Percentiles rank a stretch among this genome's conserved stretches.
phyloP scores from a whole-genome alignment of 441 rosid genomes.

The Pelargonium fulgidum region DNA sequence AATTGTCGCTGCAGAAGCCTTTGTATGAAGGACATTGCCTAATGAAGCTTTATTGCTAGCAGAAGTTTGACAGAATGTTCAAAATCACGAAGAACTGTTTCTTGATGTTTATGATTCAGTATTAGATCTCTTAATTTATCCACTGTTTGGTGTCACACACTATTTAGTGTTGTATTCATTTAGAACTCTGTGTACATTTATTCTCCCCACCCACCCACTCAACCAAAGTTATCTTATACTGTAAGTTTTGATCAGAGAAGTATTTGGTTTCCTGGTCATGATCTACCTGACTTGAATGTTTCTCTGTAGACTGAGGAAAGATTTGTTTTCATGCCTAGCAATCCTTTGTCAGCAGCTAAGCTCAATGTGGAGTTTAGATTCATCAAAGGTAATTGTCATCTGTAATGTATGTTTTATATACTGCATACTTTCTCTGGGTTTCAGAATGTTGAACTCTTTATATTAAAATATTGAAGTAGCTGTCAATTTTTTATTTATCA shows the following conservation, averaged over 20 bases:
- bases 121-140: background rate
- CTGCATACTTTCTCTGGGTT: background rate
- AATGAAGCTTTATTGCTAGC: too few relatives aligned
- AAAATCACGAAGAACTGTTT: background rate
- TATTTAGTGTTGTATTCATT: background rate
- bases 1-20: background rate
- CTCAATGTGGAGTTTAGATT: conserved; percentile 55
- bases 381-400: conserved; percentile 48
- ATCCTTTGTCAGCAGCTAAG: conserved; percentile 61
- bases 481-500: background rate
- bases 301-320: conserved; percentile 49
- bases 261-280: background rate
- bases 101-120: background rate
- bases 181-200: background rate
- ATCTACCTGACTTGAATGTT: conserved; percentile 8
- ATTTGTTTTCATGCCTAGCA: conserved; percentile 52
- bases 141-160: background rate
- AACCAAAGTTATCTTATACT: background rate
- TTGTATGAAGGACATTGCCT: too few relatives aligned
- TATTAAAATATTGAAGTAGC: conserved; percentile 1
- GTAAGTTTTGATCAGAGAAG: background rate
- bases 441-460: background rate
- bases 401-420: background rate
- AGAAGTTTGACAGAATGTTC: too few relatives aligned
- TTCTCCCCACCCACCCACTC: too few relatives aligned